Evolutionary conservation across 1,139 yeast species (phyloP).

Genomic region (Kluyveromyces sp.): DNA sequence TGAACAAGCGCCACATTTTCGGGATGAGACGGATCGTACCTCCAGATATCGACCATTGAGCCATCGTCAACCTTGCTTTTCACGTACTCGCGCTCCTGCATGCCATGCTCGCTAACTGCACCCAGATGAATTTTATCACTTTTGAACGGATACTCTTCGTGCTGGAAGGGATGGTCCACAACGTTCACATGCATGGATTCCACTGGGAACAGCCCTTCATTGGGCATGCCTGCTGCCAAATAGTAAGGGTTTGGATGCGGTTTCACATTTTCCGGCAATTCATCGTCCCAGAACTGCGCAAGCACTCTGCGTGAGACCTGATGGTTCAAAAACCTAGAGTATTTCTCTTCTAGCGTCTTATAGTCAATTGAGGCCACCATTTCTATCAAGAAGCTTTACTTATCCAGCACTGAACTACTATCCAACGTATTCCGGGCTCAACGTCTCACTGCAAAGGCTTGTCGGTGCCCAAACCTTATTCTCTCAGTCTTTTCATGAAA

Average conservation of each 20-base stretch:
- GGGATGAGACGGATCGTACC: slow-evolving; percentile 17
- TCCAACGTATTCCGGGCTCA: too few species aligned
- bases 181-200: slow-evolving; percentile 44
- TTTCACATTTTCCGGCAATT: slow-evolving; percentile 38
- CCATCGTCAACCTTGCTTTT: slow-evolving; percentile 8
- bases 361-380: slow-evolving; percentile 4
- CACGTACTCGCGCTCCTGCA: slow-evolving; percentile 8
- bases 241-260: slow-evolving; percentile 42
- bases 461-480: too few species aligned
- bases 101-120: slow-evolving; percentile 8
- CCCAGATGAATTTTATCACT: slow-evolving; percentile 12
- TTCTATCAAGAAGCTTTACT: not conserved
- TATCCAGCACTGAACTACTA: not conserved
- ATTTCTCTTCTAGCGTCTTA: slow-evolving; percentile 14
- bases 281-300: slow-evolving; percentile 24
- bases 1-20: slow-evolving; percentile 37
- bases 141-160: slow-evolving; percentile 8
- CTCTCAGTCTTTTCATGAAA: too few species aligned
- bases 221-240: slow-evolving; percentile 53
- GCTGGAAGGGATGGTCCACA: slow-evolving; percentile 30
- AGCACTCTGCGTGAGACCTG: slow-evolving; percentile 18
- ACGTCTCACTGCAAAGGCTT: too few species aligned
- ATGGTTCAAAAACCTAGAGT: slow-evolving; percentile 18
- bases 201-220: slow-evolving; percentile 53
- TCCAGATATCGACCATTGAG: slow-evolving; percentile 9